Evolutionary conservation across 2,329 filamentous ascomycete genomes (phyloP).

Genomic region (Botryosphaeria dothidea): DNA sequence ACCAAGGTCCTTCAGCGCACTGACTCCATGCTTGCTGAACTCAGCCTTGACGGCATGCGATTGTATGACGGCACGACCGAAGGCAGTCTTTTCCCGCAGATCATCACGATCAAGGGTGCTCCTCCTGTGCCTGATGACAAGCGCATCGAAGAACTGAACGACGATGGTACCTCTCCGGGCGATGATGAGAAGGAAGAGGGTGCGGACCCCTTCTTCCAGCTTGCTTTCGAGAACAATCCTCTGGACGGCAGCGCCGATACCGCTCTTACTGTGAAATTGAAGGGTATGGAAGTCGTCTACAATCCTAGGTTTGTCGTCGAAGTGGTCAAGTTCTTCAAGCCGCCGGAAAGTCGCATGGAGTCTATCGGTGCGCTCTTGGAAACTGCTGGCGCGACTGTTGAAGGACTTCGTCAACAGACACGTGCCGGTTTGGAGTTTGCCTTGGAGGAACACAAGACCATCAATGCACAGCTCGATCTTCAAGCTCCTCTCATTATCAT

Average conservation of each 20-base stretch:
- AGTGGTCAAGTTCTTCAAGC: conserved; percentile 92
- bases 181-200: conserved; percentile 47
- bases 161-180: conserved; percentile 46
- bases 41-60: conserved; percentile 88
- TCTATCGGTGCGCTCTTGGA: conserved; percentile 96
- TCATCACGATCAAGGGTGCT: conserved; percentile 91
- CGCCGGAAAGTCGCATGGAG: conserved; percentile 96
- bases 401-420: conserved; percentile 92
- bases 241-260: conserved; percentile 91
- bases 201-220: conserved; percentile 84
- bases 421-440: conserved; percentile 95
- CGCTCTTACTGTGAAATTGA: conserved; percentile 85
- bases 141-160: conserved; percentile 50
- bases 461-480: conserved; percentile 93
- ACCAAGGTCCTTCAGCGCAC: conserved; percentile 87
- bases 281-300: conserved; percentile 95
- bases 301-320: conserved; percentile 93
- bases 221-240: conserved; percentile 93
- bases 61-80: conserved; percentile 95
- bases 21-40: conserved; percentile 84
- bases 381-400: conserved; percentile 90
- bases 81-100: conserved; percentile 88
- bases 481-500: conserved; percentile 96
- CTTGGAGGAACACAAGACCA: conserved; percentile 94
- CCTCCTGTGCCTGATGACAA: conserved; percentile 56